Percentiles rank a stretch among this genome's conserved stretches.
phyloP scores from a whole-genome alignment of 306 rosid genomes.

The Trifolium dubium region DNA sequence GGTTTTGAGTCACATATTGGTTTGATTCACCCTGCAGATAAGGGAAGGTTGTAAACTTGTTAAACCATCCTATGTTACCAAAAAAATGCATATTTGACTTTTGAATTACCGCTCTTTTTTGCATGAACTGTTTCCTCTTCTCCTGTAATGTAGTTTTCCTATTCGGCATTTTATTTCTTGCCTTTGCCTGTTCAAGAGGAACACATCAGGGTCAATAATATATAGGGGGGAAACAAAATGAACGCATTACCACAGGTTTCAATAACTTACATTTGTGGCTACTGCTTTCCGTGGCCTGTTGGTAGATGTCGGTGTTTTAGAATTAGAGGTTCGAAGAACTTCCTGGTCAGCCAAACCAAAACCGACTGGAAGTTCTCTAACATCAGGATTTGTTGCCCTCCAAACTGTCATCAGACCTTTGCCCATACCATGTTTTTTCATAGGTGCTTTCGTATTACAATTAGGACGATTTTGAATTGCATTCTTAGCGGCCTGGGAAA shows the following conservation, averaged over 20 bases:
- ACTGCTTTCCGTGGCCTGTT: conserved; percentile 53
- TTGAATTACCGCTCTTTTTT: conserved; percentile 62
- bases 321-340: conserved; percentile 44
- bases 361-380: conserved; percentile 59
- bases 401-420: conserved; percentile 98
- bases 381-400: conserved; percentile 82
- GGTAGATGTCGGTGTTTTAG: conserved; percentile 42
- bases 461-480: conserved; percentile 42
- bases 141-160: conserved; percentile 56
- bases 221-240: conserved; percentile 31
- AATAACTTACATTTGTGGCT: conserved; percentile 53
- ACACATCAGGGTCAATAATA: conserved; percentile 35
- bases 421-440: conserved; percentile 81
- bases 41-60: conserved; percentile 33
- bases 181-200: conserved; percentile 62
- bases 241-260: conserved; percentile 26
- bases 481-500: conserved; percentile 58
- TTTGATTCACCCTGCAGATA: conserved; percentile 61
- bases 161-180: conserved; percentile 54
- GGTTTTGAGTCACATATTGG: conserved; percentile 47
- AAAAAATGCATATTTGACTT: conserved; percentile 21
- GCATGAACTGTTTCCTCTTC: conserved; percentile 55
- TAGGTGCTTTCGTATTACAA: conserved; percentile 44
- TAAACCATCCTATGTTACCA: conserved; percentile 34
- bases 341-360: conserved; percentile 51